Evolutionary conservation across 2,329 filamentous ascomycete genomes (phyloP), one percentile per base, ranked within the genome.

Genomic region (Aspergillus costaricaensis): DNA sequence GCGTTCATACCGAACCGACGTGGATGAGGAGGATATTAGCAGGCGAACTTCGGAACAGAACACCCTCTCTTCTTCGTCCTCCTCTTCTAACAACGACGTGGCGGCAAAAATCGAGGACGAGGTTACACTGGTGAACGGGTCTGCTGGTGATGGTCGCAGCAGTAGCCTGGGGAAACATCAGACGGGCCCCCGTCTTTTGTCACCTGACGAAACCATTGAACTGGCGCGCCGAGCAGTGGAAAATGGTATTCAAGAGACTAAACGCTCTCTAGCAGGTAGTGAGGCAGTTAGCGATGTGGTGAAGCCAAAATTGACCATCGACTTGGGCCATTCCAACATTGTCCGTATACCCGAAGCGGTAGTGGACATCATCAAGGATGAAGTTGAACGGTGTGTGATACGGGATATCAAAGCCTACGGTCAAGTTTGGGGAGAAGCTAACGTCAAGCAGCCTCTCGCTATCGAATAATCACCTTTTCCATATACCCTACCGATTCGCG

Each of bases 281-380:
- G 79, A 81, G 61, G 76, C 71, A 50, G 77, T 81, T 39, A 78
- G 73, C 17, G 79, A 80, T 67, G 77, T 78, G 15, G 75, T 81
- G 57, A 79, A 79, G 64, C 79, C 79, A 9, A 82, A 81, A 60
- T 68, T 83, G 62, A 83, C 81, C 1, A 79, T 84, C 60, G 80
- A 83, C 62, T 69, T 84, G 67, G 81, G 80, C 15, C 78, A 82
- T 68, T 80, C 79, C 14, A 78, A 77, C 58, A 81, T 83, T 61
- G 75, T 72, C 36, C 75, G 77, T 58, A 78, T 83, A 59, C 82
- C 82, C 1, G 78, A 80, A 57, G 76, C 79, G 38, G 80, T 83
- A 27, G 77, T 83, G 12, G 79, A 82, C 67, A 76, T 82, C 49
- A 80, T 84, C 60, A 82, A 82, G 67, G 76, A 82, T 67, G 81